Base-by-base conservation (phyloP, 768 basidiomycete genomes). In the Trametes cubensis region DNA sequence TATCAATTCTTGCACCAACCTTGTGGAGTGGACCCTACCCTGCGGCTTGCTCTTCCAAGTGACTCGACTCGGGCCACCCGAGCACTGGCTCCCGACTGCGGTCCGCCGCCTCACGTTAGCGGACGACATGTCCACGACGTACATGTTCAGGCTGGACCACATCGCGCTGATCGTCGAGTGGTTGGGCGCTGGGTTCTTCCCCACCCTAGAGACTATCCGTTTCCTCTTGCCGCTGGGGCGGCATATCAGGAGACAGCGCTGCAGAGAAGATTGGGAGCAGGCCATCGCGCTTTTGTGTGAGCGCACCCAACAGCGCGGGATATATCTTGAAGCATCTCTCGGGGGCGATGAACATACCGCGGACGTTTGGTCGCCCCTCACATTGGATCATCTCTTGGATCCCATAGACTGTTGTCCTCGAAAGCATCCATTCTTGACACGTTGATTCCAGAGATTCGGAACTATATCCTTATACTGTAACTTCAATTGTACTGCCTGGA, bases 281-380 rank as follows among this genome's bases (percentile, higher is more conserved):
- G 49, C 28, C 8, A 10, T 59, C 26, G 40, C 28, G 41, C 6
- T 44, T 20, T 28, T 59, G 28, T 39, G n/a, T 10, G 28, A 45
- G 4, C 49, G 41, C 25, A 21, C 52, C 45, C 2, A 46, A n/a
- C 52, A 21, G 11, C 58, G 58, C 41, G 48, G 54, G 6, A 34
- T 64, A 1, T 20, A 11, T 28, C 23, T 64, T 8, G 49, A 64
- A 30, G 54, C 54, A 15, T 64, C 63, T 21, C 23, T 55, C 23
- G 63, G 63, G 17, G 58, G 21, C 18, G 63, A 60, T 18, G 53
- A 64, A 20, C 63, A 60, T 10, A 49, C 63, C n/a, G 58, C 63
- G 2, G 38, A 46, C 20, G 6, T 51, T 17, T 64, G 63, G 63
- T 30, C 40, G 14, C 10, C 49, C 4, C 38, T 59, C 11, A 30